These are phyloP conservation scores for Stygiomarasmius scandens DNA, from an alignment of 1,284 basidiomycete genomes.

Conservation along the genomic window DNA sequence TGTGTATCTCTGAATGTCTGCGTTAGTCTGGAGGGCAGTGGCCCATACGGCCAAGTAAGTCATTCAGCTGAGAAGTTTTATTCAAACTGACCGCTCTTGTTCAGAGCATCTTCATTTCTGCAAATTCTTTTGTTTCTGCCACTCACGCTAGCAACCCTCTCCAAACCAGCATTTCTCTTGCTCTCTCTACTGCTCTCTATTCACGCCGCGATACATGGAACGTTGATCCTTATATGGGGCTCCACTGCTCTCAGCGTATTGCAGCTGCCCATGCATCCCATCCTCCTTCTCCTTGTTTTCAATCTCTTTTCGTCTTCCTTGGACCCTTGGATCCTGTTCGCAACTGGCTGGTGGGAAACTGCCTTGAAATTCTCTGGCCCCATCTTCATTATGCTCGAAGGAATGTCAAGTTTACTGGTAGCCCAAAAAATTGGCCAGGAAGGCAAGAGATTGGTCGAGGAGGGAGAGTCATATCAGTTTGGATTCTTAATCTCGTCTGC, in stretches of 20 bases:
- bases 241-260: conserved; percentile 70
- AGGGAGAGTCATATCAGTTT: conserved; percentile 68
- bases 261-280: conserved; percentile 80
- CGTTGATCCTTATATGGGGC: conserved; percentile 66
- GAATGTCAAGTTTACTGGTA: conserved; percentile 79
- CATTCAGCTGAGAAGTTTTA: neutral
- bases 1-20: conserved; percentile 5
- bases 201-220: conserved; percentile 77
- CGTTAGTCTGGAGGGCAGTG: conserved; percentile 64
- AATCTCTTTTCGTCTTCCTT: conserved; percentile 71
- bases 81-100: conserved; percentile 10
- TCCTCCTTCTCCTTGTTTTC: conserved; percentile 79
- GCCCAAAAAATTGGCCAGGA: conserved; percentile 80
- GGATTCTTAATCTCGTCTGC: conserved; percentile 73
- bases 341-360: conserved; percentile 73
- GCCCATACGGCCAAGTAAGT: conserved; percentile 60
- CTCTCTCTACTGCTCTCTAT: conserved; percentile 77
- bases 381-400: conserved; percentile 80
- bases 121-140: conserved; percentile 86
- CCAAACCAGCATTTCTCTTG: conserved; percentile 76
- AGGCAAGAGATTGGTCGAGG: conserved; percentile 67
- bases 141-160: conserved; percentile 78
- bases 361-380: neutral
- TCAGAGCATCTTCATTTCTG: conserved; percentile 28
- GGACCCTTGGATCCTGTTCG: conserved; percentile 57